Evolutionary conservation across 2,329 filamentous ascomycete genomes (phyloP).

Genomic region (Pseudocercospora pini-densiflorae): DNA sequence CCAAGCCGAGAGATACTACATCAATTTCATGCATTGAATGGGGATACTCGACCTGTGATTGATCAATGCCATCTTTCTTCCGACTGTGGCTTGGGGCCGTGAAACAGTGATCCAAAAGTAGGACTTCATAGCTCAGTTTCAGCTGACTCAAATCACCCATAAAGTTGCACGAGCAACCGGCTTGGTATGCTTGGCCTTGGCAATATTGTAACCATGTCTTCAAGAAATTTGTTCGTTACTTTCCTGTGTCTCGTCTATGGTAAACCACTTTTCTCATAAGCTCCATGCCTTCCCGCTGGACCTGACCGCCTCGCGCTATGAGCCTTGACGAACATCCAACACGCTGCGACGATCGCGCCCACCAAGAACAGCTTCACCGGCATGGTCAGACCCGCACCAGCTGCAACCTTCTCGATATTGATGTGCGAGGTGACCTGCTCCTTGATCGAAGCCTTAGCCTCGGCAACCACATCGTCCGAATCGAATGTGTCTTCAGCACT

Average conservation of each 20-base stretch:
- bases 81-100: conserved; percentile 1
- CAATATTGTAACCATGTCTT: background rate
- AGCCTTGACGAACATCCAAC: conserved; percentile 36
- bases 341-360: conserved; percentile 49
- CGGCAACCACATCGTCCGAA: conserved; percentile 14
- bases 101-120: conserved; percentile 1
- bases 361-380: conserved; percentile 52
- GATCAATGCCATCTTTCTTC: background rate
- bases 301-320: conserved; percentile 24
- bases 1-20: conserved; percentile 3
- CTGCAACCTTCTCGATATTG: conserved; percentile 27
- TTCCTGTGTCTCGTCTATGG: conserved; percentile 6
- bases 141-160: conserved; percentile 1
- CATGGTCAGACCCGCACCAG: conserved; percentile 45
- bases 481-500: conserved; percentile 46
- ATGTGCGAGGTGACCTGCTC: conserved; percentile 21
- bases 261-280: conserved; percentile 12
- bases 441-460: conserved; percentile 19
- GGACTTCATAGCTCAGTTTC: background rate
- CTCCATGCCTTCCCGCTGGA: conserved; percentile 5
- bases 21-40: background rate
- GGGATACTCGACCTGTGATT: background rate
- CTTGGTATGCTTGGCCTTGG: conserved; percentile 6
- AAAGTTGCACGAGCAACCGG: background rate
- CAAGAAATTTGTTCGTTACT: background rate